Evolutionary conservation across 345 rosid genomes (phyloP), one percentile per base, ranked within the genome.

Genomic region (Jatropha curcas): DNA sequence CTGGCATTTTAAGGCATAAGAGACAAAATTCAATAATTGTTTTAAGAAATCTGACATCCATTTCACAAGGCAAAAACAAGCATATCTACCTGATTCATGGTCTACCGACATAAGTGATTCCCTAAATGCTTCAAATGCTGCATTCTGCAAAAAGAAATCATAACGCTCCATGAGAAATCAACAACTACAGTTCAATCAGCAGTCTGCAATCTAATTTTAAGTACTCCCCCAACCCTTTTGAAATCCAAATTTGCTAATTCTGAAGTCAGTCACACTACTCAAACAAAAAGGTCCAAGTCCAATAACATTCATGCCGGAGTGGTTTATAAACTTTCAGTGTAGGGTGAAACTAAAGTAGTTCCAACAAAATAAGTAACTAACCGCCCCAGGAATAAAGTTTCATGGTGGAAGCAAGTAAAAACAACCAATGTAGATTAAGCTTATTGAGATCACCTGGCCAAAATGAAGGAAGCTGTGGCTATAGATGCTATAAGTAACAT

Each of bases 391-490:
- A n/a, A n/a, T n/a, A n/a, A n/a, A n/a, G 27, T 22, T 7, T 20
- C 27, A 52, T 52, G 57, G 57, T 52, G 57, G 24, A 52, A 64
- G 53, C 65, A 33, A 62, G 41, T 46, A 12, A 60, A 58, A 31
- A 30, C 58, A 70, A 63, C 14, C 58, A n/a, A 46, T 61, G 20
- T 8, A 46, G 57, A 61, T 24, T n/a, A 61, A 65, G 4, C 4
- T 27, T 27, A 27, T 24, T 19, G 20, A 52, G 17, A 9, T 67
- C 84, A 90, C 99, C 97, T 84, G 98, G 51, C 98, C 99, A 66
- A 83, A 86, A 75, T 89, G 83, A 79, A 95, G 99, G 78, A 91
- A 92, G 77, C 98, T 95, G 73, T 95, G 94, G 84, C 96, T 92
- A 70, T 88, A 92, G 79, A 95, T 87, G 66, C 74, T 88, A 82